phyloP scores from a whole-genome alignment of 768 basidiomycete species.

The Mycena maculata region DNA sequence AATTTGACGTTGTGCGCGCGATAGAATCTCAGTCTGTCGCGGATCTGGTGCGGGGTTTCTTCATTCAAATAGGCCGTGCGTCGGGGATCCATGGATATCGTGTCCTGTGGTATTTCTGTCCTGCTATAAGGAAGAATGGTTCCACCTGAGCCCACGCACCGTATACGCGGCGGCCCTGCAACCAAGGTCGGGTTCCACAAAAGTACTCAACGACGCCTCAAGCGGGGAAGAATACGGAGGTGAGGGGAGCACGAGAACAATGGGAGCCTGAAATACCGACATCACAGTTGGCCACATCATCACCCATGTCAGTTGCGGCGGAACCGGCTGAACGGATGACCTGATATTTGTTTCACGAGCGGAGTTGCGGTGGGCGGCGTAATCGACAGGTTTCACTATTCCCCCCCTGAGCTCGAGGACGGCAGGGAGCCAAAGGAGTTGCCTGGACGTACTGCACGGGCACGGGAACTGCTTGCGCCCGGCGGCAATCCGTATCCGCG shows the following conservation, averaged over 20 bases:
- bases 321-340: background rate
- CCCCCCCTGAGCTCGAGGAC: too few relatives aligned
- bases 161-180: background rate
- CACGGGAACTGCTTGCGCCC: background rate
- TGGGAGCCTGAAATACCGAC: constrained; percentile 8
- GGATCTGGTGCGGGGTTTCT: constrained; percentile 10
- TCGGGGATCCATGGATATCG: constrained; percentile 20
- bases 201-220: background rate
- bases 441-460: background rate
- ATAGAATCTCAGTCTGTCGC: constrained; percentile 10
- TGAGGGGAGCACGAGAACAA: background rate
- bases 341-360: background rate
- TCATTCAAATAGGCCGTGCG: constrained; percentile 24
- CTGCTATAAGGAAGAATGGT: background rate
- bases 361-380: background rate
- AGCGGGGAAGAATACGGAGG: background rate
- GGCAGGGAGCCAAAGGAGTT: background rate
- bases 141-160: background rate
- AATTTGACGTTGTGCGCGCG: constrained; percentile 25
- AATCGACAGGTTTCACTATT: too few relatives aligned
- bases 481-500: background rate
- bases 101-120: background rate
- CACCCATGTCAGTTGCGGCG: background rate
- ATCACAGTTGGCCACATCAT: constrained; percentile 15
- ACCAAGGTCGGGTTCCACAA: background rate